Evolutionary conservation across 208 protist genomes (phyloP).

Genomic region (Acanthamoeba culbertsoni): DNA sequence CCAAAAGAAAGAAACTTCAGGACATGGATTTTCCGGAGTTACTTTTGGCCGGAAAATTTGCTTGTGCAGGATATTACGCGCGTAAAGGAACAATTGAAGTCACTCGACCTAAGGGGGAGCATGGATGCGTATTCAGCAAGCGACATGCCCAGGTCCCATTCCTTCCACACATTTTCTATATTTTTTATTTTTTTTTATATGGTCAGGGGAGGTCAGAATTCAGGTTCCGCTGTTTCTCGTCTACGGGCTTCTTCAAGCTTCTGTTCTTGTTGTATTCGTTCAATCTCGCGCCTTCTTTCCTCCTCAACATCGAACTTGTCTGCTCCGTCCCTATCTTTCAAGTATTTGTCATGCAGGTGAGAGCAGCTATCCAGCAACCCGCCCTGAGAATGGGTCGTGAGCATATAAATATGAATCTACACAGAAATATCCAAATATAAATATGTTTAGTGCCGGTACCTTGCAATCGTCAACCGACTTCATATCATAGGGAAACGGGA

Average conservation of each 20-base stretch:
- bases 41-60: no score
- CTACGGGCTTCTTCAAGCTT: neutral
- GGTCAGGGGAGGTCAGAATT: neutral
- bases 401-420: no score
- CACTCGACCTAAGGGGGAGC: no score
- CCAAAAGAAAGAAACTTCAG: no score
- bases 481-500: slow-evolving; percentile 50
- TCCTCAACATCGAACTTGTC: neutral
- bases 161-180: no score
- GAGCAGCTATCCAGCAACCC: slow-evolving; percentile 27
- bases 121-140: no score
- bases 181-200: neutral
- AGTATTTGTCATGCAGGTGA: slow-evolving; percentile 19
- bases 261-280: neutral
- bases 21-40: no score
- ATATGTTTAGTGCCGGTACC: neutral
- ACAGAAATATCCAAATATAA: no score
- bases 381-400: no score
- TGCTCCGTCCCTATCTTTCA: neutral
- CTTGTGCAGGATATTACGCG: no score
- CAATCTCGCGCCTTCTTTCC: neutral
- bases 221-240: neutral
- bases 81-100: no score
- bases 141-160: no score
- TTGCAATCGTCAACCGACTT: slow-evolving; percentile 20